A percentile compares a stretch with the other conserved stretches of the same genome.
These are phyloP conservation scores for Cubamyces lactineus DNA, from an alignment of 768 basidiomycete species.

Conservation along the genomic window DNA sequence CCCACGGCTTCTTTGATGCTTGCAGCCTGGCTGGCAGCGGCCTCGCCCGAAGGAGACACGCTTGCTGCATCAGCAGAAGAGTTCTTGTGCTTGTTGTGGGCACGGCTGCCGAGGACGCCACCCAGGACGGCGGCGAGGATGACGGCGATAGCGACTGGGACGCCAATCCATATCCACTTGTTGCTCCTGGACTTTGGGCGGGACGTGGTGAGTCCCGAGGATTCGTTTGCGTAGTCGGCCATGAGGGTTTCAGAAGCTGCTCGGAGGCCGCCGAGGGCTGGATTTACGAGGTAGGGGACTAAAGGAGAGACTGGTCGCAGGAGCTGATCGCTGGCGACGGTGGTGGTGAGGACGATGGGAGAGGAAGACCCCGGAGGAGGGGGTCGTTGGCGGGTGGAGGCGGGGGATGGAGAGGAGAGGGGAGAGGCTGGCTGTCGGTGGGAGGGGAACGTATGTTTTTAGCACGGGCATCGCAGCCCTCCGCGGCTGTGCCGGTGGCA, in stretches of 20 bases:
- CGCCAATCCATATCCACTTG: slow-evolving; percentile 75
- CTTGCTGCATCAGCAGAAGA: slow-evolving; percentile 1
- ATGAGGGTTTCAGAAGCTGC: slow-evolving; percentile 45
- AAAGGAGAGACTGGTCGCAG: slow-evolving; percentile 21
- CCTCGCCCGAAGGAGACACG: slow-evolving; percentile 15
- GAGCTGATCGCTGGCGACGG: slow-evolving; percentile 1
- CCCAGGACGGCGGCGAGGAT: slow-evolving; percentile 73
- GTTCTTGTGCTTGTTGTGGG: slow-evolving; percentile 41
- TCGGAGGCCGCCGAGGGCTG: slow-evolving; percentile 18
- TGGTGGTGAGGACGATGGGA: neutral
- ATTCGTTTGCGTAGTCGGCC: slow-evolving; percentile 68
- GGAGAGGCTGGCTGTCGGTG: neutral
- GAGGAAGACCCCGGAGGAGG: neutral
- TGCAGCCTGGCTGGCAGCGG: slow-evolving; percentile 20
- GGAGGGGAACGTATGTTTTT: slow-evolving; percentile 7
- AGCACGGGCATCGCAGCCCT: slow-evolving; percentile 14
- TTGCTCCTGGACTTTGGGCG: slow-evolving; percentile 55
- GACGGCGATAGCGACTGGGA: slow-evolving; percentile 67
- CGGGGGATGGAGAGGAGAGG: neutral
- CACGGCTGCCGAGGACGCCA: slow-evolving; percentile 75
- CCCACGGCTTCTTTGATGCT: slow-evolving; percentile 59
- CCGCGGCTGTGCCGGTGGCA: slow-evolving; percentile 9
- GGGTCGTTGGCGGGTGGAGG: neutral
- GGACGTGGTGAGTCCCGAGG: slow-evolving; percentile 70
- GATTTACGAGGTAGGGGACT: neutral